phyloP scores from a whole-genome alignment of 2,329 filamentous ascomycete genomes.

The Arthrobotrys conoides region DNA sequence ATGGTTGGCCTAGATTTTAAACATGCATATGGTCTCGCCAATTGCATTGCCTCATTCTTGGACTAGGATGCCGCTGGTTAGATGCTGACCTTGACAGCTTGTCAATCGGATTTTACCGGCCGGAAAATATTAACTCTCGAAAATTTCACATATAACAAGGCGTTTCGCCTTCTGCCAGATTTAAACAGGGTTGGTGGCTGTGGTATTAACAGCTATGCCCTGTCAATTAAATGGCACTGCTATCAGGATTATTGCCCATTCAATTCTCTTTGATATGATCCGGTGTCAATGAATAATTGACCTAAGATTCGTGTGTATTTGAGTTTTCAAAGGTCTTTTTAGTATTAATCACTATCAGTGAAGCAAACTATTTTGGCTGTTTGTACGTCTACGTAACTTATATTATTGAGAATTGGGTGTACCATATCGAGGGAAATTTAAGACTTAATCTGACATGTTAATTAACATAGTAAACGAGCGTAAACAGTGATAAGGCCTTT shows the following conservation, averaged over 20 bases:
- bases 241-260: too few relatives aligned
- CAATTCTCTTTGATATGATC: not conserved
- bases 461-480: not conserved
- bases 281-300: too few relatives aligned
- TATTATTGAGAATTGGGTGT: not conserved
- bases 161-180: not conserved
- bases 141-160: not conserved
- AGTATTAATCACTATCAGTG: too few relatives aligned
- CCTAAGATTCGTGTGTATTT: too few relatives aligned
- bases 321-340: too few relatives aligned
- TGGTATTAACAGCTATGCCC: not conserved
- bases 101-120: constrained; percentile 27
- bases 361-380: too few relatives aligned
- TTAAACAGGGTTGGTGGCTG: not conserved
- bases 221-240: too few relatives aligned
- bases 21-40: constrained; percentile 13
- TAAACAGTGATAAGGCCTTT: not conserved
- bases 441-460: not conserved
- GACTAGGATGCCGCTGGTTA: constrained; percentile 5
- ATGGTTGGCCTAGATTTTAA: not conserved
- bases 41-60: constrained; percentile 10
- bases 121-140: constrained; percentile 4
- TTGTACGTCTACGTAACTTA: too few relatives aligned
- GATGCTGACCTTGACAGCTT: not conserved
- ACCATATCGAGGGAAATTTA: not conserved